Evolutionary conservation across 2,329 filamentous ascomycete genomes (phyloP), one percentile per base, ranked within the genome.

Genomic region (Arthrobotrys conoides): DNA sequence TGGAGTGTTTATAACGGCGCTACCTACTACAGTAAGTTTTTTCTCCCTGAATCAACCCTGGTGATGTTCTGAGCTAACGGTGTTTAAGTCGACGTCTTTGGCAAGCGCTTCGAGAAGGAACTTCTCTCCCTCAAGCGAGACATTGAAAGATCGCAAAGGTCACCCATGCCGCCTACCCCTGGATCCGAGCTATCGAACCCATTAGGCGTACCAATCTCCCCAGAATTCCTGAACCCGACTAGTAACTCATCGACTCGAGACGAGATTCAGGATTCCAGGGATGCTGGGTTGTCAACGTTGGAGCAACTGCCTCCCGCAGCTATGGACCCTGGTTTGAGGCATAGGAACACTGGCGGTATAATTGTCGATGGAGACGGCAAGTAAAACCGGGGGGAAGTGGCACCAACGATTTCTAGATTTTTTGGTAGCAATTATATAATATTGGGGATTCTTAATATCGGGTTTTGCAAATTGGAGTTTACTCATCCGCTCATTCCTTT

Each of bases 1-100:
- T 97, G 94, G 94, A 96, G 93, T 82, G 92, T 97, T 71, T 96
- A 97, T 86, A 99, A 99, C 82, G 96, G 96, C 36, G 93, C 96
- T 18, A 98, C 94, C 0, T 99, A 92, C 85, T 99, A 99, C 85
- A 98, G 81, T 82, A 82, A 70, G 75, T 76, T n/a, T 68, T 44
- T 18, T 16, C 22, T 14, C 38, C 44, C 41, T 22, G 9, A 38
- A 5, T 22, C 59, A 64, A 61, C 16, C 38, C 24, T 27, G 8
- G 22, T 63, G 6, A 30, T 61, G 16, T 75, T 44, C 38, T 72
- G 61, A 77, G 51, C 22, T 68, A 33, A 41, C 33, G 12, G 14
- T 30, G 9, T 64, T 22, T 44, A 18, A 82, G 82, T 99, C 83
- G 96, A 99, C 82, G 93, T 98, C 0, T 99, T 98, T 84, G 96